Percentiles rank a stretch among this genome's conserved stretches.
Conservation (phyloP, 2,329 filamentous ascomycete species). For the Neofusicoccum laricinum region DNA sequence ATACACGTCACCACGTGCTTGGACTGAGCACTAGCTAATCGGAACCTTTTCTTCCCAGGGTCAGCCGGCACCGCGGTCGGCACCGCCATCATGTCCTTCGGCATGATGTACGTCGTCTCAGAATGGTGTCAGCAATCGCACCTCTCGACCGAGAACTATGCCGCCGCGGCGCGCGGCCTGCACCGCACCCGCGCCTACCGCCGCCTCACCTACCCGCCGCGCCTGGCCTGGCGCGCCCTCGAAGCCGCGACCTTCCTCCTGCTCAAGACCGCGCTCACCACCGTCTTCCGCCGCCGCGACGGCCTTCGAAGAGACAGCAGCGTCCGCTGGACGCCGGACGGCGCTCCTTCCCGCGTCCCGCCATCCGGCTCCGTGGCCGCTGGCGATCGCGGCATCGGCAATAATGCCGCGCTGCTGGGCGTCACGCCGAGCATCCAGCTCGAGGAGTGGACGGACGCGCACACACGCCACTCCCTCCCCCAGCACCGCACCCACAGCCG, state of each 20-base stretch:
- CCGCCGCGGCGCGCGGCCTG: conserved; percentile 27
- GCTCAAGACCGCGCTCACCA: background rate
- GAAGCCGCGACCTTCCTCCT: background rate
- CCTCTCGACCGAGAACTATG: conserved; percentile 33
- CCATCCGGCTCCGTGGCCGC: background rate
- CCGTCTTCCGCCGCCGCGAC: no score
- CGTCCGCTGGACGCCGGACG: background rate
- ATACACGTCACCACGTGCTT: no score
- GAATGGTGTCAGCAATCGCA: conserved; percentile 39
- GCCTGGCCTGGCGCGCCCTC: background rate
- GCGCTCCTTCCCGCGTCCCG: no score
- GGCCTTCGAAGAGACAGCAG: background rate
- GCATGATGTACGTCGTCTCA: conserved; percentile 36
- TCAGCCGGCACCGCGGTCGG: conserved; percentile 30
- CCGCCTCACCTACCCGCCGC: conserved; percentile 21
- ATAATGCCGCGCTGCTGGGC: background rate
- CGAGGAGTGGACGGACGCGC: background rate
- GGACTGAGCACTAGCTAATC: no score
- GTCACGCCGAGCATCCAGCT: background rate
- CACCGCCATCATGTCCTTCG: conserved; percentile 27
- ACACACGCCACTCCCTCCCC: no score
- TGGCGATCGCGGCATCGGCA: background rate
- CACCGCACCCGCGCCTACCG: conserved; percentile 26
- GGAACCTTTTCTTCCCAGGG: conserved; percentile 12
- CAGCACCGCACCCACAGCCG: background rate